Percentiles rank a stretch among this genome's conserved stretches.
phyloP scores from a whole-genome alignment of 2,329 filamentous ascomycete species.

The Nemania serpens region DNA sequence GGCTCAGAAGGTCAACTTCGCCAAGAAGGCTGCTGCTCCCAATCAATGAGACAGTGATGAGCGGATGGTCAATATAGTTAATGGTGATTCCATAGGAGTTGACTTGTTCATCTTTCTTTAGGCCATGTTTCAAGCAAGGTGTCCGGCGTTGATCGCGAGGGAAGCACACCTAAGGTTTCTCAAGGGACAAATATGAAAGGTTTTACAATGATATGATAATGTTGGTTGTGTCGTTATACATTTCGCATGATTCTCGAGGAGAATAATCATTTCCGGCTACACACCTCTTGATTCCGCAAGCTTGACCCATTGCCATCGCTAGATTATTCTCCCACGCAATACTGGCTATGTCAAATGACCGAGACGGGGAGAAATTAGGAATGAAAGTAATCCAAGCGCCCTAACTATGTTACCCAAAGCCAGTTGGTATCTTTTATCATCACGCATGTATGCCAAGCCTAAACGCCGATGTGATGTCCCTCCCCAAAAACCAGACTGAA shows the following conservation, averaged over 20 bases:
- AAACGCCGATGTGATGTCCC: conserved; percentile 38
- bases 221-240: conserved; percentile 6
- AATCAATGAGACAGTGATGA: conserved; percentile 13
- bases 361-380: neutral
- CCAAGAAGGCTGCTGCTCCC: conserved; percentile 30
- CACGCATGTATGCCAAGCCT: conserved; percentile 33
- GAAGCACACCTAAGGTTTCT: neutral
- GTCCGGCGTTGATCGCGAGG: conserved; percentile 22
- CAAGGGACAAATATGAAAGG: neutral
- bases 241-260: neutral
- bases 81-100: neutral
- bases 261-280: neutral
- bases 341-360: conserved; percentile 7
- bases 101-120: neutral
- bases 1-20: conserved; percentile 54
- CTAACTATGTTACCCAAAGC: conserved; percentile 20
- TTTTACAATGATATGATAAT: neutral
- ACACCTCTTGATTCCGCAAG: neutral
- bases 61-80: neutral
- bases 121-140: conserved; percentile 13
- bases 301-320: neutral
- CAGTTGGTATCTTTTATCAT: conserved; percentile 32
- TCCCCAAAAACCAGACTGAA: conserved; percentile 24
- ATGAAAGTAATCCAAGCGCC: conserved; percentile 20
- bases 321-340: conserved; percentile 3